These are phyloP conservation scores for Zelonia costaricensis DNA, from an alignment of 208 protist species.

Conservation along the genomic window DNA sequence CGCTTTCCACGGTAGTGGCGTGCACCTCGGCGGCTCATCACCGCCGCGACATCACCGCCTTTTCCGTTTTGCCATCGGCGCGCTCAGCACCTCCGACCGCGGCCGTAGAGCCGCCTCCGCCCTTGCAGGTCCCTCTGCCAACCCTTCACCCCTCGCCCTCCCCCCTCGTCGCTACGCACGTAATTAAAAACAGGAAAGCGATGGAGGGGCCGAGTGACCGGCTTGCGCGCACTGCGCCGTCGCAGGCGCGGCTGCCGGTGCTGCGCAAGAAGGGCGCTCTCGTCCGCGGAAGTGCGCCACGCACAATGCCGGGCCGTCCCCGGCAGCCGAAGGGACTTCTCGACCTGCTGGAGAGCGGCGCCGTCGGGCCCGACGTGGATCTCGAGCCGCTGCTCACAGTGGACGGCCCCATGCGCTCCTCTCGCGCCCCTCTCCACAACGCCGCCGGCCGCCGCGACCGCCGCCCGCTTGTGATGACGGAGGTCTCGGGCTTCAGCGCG, in stretches of 20 bases:
- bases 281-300: constrained; percentile 4
- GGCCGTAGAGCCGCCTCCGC: no score
- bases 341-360: constrained; percentile 46
- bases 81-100: no score
- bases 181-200: constrained; percentile 1
- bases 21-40: no score
- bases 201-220: constrained; percentile 19
- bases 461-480: constrained; percentile 58
- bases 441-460: constrained; percentile 8
- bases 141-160: not conserved
- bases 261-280: not conserved
- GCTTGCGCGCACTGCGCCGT: not conserved
- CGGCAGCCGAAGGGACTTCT: constrained; percentile 27
- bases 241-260: constrained; percentile 9
- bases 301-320: not conserved
- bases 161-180: not conserved
- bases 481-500: constrained; percentile 51
- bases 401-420: constrained; percentile 57
- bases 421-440: constrained; percentile 37
- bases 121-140: no score
- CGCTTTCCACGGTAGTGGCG: no score
- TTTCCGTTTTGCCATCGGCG: no score
- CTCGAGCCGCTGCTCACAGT: constrained; percentile 63
- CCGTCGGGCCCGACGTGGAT: constrained; percentile 46
- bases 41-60: no score